Evolutionary conservation across 768 basidiomycete species (phyloP), one percentile per base, ranked within the genome.

Genomic region (Rickenella mellea): DNA sequence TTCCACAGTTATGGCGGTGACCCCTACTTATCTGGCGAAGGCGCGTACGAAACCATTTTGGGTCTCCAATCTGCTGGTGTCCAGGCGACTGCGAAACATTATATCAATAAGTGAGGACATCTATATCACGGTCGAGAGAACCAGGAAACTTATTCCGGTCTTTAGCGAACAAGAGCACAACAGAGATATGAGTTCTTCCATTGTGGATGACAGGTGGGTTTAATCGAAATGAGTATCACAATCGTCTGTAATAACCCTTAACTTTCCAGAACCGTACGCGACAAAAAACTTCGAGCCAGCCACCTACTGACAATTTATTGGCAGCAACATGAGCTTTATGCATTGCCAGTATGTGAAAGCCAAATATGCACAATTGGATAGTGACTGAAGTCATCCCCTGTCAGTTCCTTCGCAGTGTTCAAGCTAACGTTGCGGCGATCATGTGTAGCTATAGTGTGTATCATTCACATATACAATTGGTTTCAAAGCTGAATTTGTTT

Each of bases 21-120:
- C 35, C 61, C 61, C 0, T 63, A 53, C 44, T 50, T 63, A 5
- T 48, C 54, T 17, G 61, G 61, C 5, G 60, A 61, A 35, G 56
- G 52, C 17, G 53, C 60, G 11, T 62, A 51, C 47, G 53, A 56
- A 45, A 61, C 60, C 0, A 50, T 61, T 46, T 48, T 40, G 2
- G 59, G 59, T 6, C 51, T 59, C 11, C 58, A 60, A 31, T 57
- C 52, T 2, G 42, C 47, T 11, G 62, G 62, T n/a, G 60, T 61
- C 10, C 53, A 54, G 21, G 53, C 53, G 1, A 42, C 37, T n/a
- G 53, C 53, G 11, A 54, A 54, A 27, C 53, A 54, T 29, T 50
- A 36, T 36, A 36, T 36, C 15, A 36, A 36, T 17, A 36, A 36
- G 33, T 36, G 24, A 2, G 33, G 8, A 10, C 15, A 2, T 36